phyloP scores from a whole-genome alignment of 805 yeast species.

The Grigorovia jiainica region DNA sequence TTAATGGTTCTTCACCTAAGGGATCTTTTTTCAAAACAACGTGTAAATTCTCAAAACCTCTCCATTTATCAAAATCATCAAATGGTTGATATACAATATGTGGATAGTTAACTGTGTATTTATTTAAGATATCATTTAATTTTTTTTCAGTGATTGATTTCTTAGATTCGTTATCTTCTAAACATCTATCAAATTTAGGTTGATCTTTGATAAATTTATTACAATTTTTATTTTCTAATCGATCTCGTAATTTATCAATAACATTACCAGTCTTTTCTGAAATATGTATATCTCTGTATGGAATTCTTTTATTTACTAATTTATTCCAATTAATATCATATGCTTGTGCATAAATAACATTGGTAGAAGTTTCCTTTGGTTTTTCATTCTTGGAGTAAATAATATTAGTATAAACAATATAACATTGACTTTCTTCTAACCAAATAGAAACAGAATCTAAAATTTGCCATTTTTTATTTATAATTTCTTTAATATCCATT shows the following conservation, averaged over 20 bases:
- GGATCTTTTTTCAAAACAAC: conserved; percentile 5
- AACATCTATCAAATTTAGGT: conserved; percentile 11
- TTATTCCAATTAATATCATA: conserved; percentile 8
- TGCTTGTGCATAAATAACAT: conserved; percentile 30
- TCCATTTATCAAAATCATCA: conserved; percentile 5
- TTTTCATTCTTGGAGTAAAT: conserved; percentile 21
- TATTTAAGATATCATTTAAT: conserved; percentile 5
- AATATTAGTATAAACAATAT: conserved; percentile 37
- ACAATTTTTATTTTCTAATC: conserved; percentile 16
- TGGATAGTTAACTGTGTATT: conserved; percentile 11
- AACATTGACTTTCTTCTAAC: conserved; percentile 40
- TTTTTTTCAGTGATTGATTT: conserved; percentile 9
- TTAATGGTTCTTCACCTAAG: conserved; percentile 9
- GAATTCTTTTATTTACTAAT: conserved; percentile 1
- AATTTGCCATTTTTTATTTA: conserved; percentile 27
- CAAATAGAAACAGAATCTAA: conserved; percentile 14
- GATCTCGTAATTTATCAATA: conserved; percentile 16
- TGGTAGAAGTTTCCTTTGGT: conserved; percentile 28
- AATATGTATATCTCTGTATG: conserved; percentile 2
- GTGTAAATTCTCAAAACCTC: conserved; percentile 12
- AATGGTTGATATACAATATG: conserved; percentile 6
- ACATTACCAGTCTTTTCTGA: conserved; percentile 21
- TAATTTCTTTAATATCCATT: conserved; percentile 6
- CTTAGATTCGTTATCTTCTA: conserved; percentile 10
- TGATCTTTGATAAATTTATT: conserved; percentile 11